Percentiles rank a stretch among this genome's conserved stretches.
These are phyloP conservation scores for Camellia granthamiana DNA, from an alignment of 148 eudicot species.

Conservation along the genomic window DNA sequence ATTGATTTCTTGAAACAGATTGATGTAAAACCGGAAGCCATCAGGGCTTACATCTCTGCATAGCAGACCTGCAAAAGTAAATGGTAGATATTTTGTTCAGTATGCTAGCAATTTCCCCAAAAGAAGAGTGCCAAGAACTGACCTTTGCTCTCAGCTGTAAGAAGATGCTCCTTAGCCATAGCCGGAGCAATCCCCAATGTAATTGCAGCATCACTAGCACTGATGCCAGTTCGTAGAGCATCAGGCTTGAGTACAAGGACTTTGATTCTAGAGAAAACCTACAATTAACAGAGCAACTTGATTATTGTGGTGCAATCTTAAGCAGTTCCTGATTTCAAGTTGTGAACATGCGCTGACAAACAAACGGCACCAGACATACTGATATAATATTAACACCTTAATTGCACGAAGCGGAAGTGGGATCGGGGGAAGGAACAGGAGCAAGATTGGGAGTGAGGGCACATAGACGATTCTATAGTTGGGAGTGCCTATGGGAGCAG, in stretches of 20 bases:
- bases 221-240: slow-evolving; percentile 60
- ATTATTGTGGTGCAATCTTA: neutral
- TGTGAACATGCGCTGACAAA: neutral
- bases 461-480: too few species aligned
- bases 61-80: slow-evolving; percentile 63
- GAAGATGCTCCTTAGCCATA: slow-evolving; percentile 97
- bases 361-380: slow-evolving; percentile 2
- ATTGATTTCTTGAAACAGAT: slow-evolving; percentile 70
- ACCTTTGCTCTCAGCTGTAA: slow-evolving; percentile 95
- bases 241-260: slow-evolving; percentile 65
- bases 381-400: too few species aligned
- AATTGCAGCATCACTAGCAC: slow-evolving; percentile 95
- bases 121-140: neutral
- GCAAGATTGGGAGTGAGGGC: too few species aligned
- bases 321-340: neutral
- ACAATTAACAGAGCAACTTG: slow-evolving; percentile 17
- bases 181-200: slow-evolving; percentile 93
- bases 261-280: slow-evolving; percentile 78
- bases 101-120: neutral
- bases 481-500: too few species aligned
- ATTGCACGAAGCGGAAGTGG: too few species aligned
- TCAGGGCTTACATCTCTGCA: slow-evolving; percentile 98
- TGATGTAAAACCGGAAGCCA: slow-evolving; percentile 88
- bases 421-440: too few species aligned
- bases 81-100: slow-evolving; percentile 2